A percentile compares a stretch with the other conserved stretches of the same genome.
Evolutionary conservation across 2,329 filamentous ascomycete species (phyloP).

Genomic region (Aspergillus hortae): DNA sequence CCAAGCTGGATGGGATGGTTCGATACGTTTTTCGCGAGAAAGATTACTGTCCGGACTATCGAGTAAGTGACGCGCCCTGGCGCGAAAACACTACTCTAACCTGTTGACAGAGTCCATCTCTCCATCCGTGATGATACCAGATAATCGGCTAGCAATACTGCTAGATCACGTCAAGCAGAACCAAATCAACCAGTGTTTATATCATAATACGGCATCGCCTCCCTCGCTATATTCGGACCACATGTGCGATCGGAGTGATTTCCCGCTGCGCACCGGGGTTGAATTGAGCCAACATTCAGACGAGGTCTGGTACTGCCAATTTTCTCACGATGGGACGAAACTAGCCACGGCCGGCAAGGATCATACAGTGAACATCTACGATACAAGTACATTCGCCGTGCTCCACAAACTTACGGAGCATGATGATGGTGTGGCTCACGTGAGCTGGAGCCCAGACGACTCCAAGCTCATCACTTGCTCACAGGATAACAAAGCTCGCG

Average conservation of each 20-base stretch:
- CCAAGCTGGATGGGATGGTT: slow-evolving; percentile 82
- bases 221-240: slow-evolving; percentile 91
- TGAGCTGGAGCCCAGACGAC: slow-evolving; percentile 92
- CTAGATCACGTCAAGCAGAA: slow-evolving; percentile 78
- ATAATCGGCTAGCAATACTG: slow-evolving; percentile 77
- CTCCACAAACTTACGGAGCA: slow-evolving; percentile 64
- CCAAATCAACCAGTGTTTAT: slow-evolving; percentile 80
- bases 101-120: slow-evolving; percentile 71
- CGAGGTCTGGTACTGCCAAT: slow-evolving; percentile 89
- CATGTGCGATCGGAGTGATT: slow-evolving; percentile 71
- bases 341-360: slow-evolving; percentile 80
- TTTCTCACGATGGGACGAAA: slow-evolving; percentile 80
- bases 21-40: slow-evolving; percentile 69
- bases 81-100: slow-evolving; percentile 21
- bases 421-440: slow-evolving; percentile 67
- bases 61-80: slow-evolving; percentile 51
- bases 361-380: slow-evolving; percentile 74
- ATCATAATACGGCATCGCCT: slow-evolving; percentile 75
- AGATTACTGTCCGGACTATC: slow-evolving; percentile 76
- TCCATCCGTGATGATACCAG: slow-evolving; percentile 93
- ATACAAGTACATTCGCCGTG: slow-evolving; percentile 66
- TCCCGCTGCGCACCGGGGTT: slow-evolving; percentile 68
- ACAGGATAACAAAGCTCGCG: slow-evolving; percentile 65
- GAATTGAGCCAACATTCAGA: slow-evolving; percentile 71
- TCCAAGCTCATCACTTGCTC: slow-evolving; percentile 80